These are phyloP conservation scores for Erucastrum elatum DNA, from an alignment of 345 rosid species.

Conservation along the genomic window DNA sequence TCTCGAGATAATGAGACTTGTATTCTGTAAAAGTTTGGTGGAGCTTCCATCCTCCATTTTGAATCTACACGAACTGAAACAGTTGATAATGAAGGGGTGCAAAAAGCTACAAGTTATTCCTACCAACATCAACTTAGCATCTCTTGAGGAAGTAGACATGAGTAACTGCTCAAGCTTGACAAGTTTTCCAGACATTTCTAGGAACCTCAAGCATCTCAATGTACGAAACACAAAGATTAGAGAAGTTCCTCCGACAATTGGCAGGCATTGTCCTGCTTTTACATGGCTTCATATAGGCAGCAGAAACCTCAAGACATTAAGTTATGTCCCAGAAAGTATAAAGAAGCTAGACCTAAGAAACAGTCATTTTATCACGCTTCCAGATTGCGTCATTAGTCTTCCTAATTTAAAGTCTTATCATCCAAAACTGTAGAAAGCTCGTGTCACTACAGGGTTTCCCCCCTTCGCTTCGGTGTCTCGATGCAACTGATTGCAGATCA, in stretches of 20 bases:
- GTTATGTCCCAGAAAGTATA: not conserved
- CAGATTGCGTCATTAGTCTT: not conserved
- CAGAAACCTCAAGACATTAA: not conserved
- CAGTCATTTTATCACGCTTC: not conserved
- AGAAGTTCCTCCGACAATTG: not conserved
- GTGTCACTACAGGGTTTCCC: not conserved
- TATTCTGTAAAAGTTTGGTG: not conserved
- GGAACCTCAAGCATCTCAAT: not conserved
- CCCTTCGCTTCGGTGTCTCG: not conserved
- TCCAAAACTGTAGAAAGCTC: not conserved
- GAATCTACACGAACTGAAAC: conserved; percentile 6
- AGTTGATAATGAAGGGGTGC: not conserved
- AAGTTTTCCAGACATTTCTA: not conserved
- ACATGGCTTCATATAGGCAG: not conserved
- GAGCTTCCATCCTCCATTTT: not conserved
- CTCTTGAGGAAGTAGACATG: not conserved
- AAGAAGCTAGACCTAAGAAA: not conserved
- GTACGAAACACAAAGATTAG: not conserved
- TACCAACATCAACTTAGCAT: not conserved
- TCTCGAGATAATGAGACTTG: not conserved
- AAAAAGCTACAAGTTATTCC: not conserved
- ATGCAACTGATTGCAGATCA: conserved; percentile 1
- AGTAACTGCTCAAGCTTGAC: not conserved
- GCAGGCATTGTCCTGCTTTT: not conserved
- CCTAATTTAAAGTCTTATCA: not conserved